Base-by-base conservation (phyloP, 768 basidiomycete species). In the Phaffia australis region DNA sequence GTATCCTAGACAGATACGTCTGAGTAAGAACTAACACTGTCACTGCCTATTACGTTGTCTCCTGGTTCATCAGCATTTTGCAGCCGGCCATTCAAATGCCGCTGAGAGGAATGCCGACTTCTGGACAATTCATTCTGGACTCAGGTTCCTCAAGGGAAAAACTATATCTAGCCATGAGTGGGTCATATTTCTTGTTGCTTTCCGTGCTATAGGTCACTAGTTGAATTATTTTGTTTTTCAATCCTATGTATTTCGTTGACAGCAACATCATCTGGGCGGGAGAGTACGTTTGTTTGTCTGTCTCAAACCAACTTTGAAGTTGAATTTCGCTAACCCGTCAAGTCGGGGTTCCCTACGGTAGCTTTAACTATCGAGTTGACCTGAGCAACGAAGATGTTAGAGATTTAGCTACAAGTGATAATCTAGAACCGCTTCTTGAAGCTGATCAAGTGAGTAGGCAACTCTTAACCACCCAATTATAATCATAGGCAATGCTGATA, bases 211-310 rank as follows among this genome's bases (percentile, higher is more conserved):
- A 21, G 3, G 2, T 19, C 32, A 6, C 11, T 7, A 11, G 16
- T 42, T 2, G 9, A 50, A 30, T 54, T 30, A 42, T 30, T 16
- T 23, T 21, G 1, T 67, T 25, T 65, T 46, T 29, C 46, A 70
- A 5, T 71, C 63, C 7, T 60, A 63, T n/a, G 1, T 48, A 15
- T 25, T 60, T 35, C 56, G 56, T 27, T n/a, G 23, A 16, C 71
- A 98, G 94, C 64, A 88, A 92, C 74, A 81, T 97, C 46, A 81
- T 98, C 54, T 98, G 93, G 91, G 80, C 91, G 11, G 93, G 87
- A 14, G 95, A 99, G 76, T 87, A 88, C 58, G 7, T 46, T 35
- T n/a, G n/a, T n/a, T 58, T 27, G 23, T 15, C 3, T 46, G 3
- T 11, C 9, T 18, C 32, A n/a, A 25, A 18, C 8, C 25, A 25